Base-by-base conservation (phyloP, 352 stramenopile genomes). In the Phytopythium ostracodes region DNA sequence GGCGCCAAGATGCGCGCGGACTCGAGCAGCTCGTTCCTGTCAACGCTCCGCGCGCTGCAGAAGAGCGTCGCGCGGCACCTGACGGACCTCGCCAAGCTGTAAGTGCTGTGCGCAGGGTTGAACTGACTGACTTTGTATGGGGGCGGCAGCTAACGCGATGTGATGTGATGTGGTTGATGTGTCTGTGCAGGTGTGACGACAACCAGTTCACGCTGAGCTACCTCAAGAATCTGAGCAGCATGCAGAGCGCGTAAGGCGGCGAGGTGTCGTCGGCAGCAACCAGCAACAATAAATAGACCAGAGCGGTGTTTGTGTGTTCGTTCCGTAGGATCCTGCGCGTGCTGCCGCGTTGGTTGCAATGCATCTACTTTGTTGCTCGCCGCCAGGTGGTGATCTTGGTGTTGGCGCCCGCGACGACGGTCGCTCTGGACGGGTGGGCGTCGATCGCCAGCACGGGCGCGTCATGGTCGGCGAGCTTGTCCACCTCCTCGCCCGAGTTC, bases 171-270 rank as follows among this genome's bases (percentile, higher is more conserved):
- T 61, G 20, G 68, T 60, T 31, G 27, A 67, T 59, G 18, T 7
- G 44, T 31, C 6, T 64, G 18, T 52, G 43, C 51, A 94, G 84
- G 63, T 96, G 87, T 55, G 85, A 96, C 72, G 87, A 96, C 69
- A 96, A 96, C 67, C 85, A 96, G 76, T 96, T 92, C 72, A 89
- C 87, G 42, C 81, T 96, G 52, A 90, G 81, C 60, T 96, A 96
- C 57, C 70, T 96, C 57, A 81, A 85, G 64, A 85, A 80, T 54
- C 76, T 87, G 64, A 80, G 76, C 78, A 73, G 72, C 60, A 72
- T 85, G 65, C 76, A 87, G 35, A 49, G 31, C 64, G 54, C 62
- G 49, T 68, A 53, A 46, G 35, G 9, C 17, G 24, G 5, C 52
- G 52, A n/a, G n/a, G n/a, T n/a, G n/a, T n/a, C 25, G 42, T 31